Evolutionary conservation across 2,329 filamentous ascomycete species (phyloP), one percentile per base, ranked within the genome.

Genomic region (Xylariaceae sp.): DNA sequence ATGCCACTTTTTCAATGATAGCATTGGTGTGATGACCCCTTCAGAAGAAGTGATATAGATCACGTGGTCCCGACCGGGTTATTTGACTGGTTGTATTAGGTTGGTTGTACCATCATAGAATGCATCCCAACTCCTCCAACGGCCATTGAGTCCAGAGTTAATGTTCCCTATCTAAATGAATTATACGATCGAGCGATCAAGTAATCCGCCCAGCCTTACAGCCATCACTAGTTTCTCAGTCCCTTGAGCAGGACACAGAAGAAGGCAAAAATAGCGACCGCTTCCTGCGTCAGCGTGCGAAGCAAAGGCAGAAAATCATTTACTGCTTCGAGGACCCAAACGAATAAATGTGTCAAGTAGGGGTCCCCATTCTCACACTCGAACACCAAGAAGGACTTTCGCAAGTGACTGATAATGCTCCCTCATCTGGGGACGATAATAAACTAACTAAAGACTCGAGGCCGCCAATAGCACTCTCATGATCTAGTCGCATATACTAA

Each of bases 381-480:
- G 46, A 45, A 29, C 1, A 28, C n/a, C 14, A 52, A 9, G 19
- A 60, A 58, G 5, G 56, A 58, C 39, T 56, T 58, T 9, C 47
- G 29, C 34, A 63, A 40, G 40, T 61, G 65, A 53, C 11, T 71
- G 49, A 47, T 74, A 77, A 50, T 63, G 66, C 16, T 65, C 62
- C 39, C 64, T 63, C 46, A 58, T 67, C 4, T 65, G 64, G 16
- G 67, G 69, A 9, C 61, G 64, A 21, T 67, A 71, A 37, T 68
- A 63, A 1, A 74, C 73, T 11, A 78, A 54, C 55, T 78, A 75
- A 6, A 77, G 61, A 1, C 73, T 74, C 4, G 76, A 71, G 4
- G 77, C 46, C 12, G 76, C 72, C 5, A 79, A 63, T 9, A 78
- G 66, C 1, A 69, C 68, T 23, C 72, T 71, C 62, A 79, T 72